These are phyloP conservation scores for Vigna hirtella DNA, from an alignment of 306 rosid species.

Conservation along the genomic window DNA sequence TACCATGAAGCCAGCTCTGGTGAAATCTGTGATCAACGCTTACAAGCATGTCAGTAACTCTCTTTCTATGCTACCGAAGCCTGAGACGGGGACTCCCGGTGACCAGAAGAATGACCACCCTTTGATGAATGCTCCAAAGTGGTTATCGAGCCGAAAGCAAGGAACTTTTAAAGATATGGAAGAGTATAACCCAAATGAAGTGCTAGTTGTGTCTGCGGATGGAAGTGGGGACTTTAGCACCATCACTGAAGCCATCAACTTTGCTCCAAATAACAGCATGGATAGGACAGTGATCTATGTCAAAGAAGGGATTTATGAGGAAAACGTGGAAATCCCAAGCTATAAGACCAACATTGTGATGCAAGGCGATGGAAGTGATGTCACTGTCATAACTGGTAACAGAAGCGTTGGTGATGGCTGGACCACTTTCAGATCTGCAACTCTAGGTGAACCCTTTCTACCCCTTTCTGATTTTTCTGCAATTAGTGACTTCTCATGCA, in stretches of 20 bases:
- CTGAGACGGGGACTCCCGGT: constrained; percentile 9
- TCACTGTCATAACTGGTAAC: constrained; percentile 67
- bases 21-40: constrained; percentile 55
- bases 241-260: constrained; percentile 66
- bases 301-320: constrained; percentile 70
- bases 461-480: constrained; percentile 13
- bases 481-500: background rate
- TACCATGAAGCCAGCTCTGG: constrained; percentile 57
- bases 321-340: constrained; percentile 79
- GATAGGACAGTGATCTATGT: constrained; percentile 67
- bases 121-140: constrained; percentile 45
- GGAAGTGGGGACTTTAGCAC: constrained; percentile 75
- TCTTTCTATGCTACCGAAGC: constrained; percentile 69
- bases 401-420: constrained; percentile 67
- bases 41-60: constrained; percentile 78
- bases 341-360: constrained; percentile 69
- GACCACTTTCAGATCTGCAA: constrained; percentile 93
- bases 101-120: constrained; percentile 41
- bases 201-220: constrained; percentile 69
- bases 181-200: constrained; percentile 52
- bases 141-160: constrained; percentile 48
- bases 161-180: constrained; percentile 35
- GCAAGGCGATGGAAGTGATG: constrained; percentile 81
- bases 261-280: constrained; percentile 72
- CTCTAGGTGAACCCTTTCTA: constrained; percentile 58